A percentile compares a stretch with the other conserved stretches of the same genome.
These are phyloP conservation scores for Amaranthus palmeri DNA, from an alignment of 148 eudicot genomes.

Conservation along the genomic window DNA sequence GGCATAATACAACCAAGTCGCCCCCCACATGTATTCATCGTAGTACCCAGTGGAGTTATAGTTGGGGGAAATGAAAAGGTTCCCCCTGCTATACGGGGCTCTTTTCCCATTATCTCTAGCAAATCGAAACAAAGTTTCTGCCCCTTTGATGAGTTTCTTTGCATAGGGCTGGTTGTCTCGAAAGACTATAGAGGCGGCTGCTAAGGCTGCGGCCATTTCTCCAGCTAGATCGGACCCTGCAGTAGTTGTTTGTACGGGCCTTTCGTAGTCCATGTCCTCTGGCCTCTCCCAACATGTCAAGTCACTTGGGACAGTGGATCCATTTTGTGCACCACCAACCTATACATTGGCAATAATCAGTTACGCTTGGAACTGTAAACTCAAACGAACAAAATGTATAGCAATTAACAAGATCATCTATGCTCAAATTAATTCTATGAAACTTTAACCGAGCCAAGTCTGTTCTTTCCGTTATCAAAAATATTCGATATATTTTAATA, in stretches of 20 bases:
- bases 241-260: slow-evolving; percentile 37
- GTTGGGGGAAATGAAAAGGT: slow-evolving; percentile 36
- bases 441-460: too few species aligned
- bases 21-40: slow-evolving; percentile 82
- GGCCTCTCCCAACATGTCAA: slow-evolving; percentile 73
- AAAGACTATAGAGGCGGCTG: slow-evolving; percentile 76
- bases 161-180: slow-evolving; percentile 46
- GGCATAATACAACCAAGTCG: slow-evolving; percentile 77
- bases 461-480: too few species aligned
- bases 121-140: slow-evolving; percentile 47
- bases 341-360: neutral
- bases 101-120: slow-evolving; percentile 41
- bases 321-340: slow-evolving; percentile 60
- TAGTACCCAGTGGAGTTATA: slow-evolving; percentile 66
- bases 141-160: slow-evolving; percentile 43
- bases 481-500: too few species aligned
- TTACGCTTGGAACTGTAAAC: neutral
- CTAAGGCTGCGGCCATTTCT: slow-evolving; percentile 81
- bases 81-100: slow-evolving; percentile 34
- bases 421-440: too few species aligned
- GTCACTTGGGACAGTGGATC: slow-evolving; percentile 43
- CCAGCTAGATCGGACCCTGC: slow-evolving; percentile 58
- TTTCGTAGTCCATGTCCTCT: slow-evolving; percentile 67
- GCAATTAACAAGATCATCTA: too few species aligned
- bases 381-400: neutral